Base-by-base conservation (phyloP, 2,329 filamentous ascomycete species). In the Neopestalotiopsis sp. region DNA sequence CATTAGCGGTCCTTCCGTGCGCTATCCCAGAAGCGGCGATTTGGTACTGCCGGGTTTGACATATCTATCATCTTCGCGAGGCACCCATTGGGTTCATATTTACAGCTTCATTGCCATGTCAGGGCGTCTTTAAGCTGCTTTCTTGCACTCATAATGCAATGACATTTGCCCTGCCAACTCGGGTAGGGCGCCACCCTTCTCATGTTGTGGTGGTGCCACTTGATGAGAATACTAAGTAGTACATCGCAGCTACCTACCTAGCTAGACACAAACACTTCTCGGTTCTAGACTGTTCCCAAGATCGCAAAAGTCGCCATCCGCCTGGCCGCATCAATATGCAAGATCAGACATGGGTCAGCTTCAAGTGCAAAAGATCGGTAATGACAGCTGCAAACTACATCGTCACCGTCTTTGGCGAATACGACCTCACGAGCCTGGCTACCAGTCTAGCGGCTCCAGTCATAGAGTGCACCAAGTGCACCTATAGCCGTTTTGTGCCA, bases 381-480 rank as follows among this genome's bases (percentile, higher is more conserved):
- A 52, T n/a, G 45, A 52, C 45, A 52, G 45, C 45, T 52, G 45
- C 45, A 52, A n/a, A 9, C 17, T n/a, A 52, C 4, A 14, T 52
- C 45, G 45, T 52, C 45, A 52, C 45, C 45, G 20, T 52, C 45
- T 52, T 52, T 52, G 45, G 45, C 45, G 45, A 52, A 52, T 52
- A 52, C 45, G 45, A 52, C 45, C 45, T 52, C 14, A 20, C 17
- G n/a, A 52, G 45, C n/a, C 45, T 52, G 45, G 45, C 17, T 24
- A 20, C n/a, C 45, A 52, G 45, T 7, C 45, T 52, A 52, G 45
- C 45, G 45, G 45, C 45, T 52, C 45, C 45, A 52, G 45, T n/a
- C 45, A 52, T 49, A n/a, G 42, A n/a, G 14, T 49, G 42, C 14
- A 49, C 5, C 45, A 17, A 52, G 10, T 17, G 45, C 45, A n/a